These are phyloP conservation scores for Dalbergia cochinchinensis DNA, from an alignment of 306 rosid genomes.

Conservation along the genomic window DNA sequence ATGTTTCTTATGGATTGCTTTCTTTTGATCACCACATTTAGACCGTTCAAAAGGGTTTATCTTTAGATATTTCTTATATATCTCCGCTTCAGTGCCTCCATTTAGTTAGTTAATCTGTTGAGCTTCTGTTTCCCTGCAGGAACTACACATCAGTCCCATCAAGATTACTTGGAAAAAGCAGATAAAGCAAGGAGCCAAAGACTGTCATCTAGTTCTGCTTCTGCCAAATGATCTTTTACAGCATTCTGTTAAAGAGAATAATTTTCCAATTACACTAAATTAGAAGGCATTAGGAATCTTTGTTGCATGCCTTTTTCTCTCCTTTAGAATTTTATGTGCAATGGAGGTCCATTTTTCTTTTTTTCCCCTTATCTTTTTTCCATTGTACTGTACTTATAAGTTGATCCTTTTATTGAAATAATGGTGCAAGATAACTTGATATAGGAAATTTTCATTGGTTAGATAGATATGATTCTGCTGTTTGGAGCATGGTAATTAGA, in stretches of 20 bases:
- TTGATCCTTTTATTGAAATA: slow-evolving; percentile 16
- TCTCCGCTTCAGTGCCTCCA: not conserved
- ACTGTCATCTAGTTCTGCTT: slow-evolving; percentile 77
- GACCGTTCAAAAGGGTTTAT: slow-evolving; percentile 5
- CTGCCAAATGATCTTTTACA: slow-evolving; percentile 65
- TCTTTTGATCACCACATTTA: not conserved
- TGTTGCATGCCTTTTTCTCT: slow-evolving; percentile 15
- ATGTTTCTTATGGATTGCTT: slow-evolving; percentile 22
- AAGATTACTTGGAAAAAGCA: slow-evolving; percentile 91
- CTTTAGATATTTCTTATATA: not conserved
- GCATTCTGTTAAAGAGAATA: slow-evolving; percentile 36
- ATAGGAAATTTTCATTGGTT: slow-evolving; percentile 28
- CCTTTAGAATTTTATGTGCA: slow-evolving; percentile 19
- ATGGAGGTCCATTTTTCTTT: slow-evolving; percentile 35
- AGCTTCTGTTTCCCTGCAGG: slow-evolving; percentile 59
- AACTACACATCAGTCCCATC: slow-evolving; percentile 87
- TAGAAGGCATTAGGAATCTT: slow-evolving; percentile 27
- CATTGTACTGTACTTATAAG: slow-evolving; percentile 3
- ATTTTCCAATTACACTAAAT: slow-evolving; percentile 34
- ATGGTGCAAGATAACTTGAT: slow-evolving; percentile 23
- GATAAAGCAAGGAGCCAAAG: slow-evolving; percentile 96
- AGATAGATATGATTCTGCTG: not conserved
- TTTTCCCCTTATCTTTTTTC: not conserved
- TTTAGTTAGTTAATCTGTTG: slow-evolving; percentile 34
- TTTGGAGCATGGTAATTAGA: not conserved